These are phyloP conservation scores for Volvox carteri DNA, from an alignment of 163 green algal species.

Conservation along the genomic window DNA sequence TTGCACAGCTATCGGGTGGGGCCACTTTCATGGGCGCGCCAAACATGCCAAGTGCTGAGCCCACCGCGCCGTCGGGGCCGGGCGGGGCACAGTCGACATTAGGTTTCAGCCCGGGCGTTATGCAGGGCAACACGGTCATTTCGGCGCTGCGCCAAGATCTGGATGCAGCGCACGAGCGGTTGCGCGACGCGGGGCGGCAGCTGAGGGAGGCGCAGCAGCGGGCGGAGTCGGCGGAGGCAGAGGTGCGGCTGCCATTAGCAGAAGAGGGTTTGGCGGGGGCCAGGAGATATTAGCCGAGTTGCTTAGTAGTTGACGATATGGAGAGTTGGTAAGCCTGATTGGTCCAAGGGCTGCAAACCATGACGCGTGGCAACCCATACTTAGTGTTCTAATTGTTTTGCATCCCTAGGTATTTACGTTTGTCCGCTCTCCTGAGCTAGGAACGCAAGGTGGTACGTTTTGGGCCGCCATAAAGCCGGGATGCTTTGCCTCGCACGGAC, in stretches of 20 bases:
- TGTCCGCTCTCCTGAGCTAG: no score
- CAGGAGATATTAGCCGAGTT: not conserved
- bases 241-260: slow-evolving; percentile 41
- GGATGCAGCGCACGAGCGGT: slow-evolving; percentile 52
- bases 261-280: not conserved
- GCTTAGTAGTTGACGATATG: not conserved
- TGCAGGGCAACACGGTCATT: slow-evolving; percentile 47
- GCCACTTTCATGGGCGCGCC: not conserved
- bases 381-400: no score
- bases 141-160: slow-evolving; percentile 48
- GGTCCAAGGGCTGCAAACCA: no score
- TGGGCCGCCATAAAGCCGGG: not conserved
- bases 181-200: slow-evolving; percentile 43
- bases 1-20: slow-evolving; percentile 21
- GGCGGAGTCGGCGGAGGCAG: slow-evolving; percentile 36
- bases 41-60: not conserved
- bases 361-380: no score
- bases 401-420: no score
- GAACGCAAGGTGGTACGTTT: not conserved
- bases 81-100: not conserved
- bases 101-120: slow-evolving; percentile 15
- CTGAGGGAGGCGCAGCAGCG: slow-evolving; percentile 39
- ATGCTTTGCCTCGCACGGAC: not conserved
- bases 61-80: not conserved
- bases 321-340: not conserved